Evolutionary conservation across 768 basidiomycete species (phyloP), one percentile per base, ranked within the genome.

Genomic region (Cantharellus anzutake): DNA sequence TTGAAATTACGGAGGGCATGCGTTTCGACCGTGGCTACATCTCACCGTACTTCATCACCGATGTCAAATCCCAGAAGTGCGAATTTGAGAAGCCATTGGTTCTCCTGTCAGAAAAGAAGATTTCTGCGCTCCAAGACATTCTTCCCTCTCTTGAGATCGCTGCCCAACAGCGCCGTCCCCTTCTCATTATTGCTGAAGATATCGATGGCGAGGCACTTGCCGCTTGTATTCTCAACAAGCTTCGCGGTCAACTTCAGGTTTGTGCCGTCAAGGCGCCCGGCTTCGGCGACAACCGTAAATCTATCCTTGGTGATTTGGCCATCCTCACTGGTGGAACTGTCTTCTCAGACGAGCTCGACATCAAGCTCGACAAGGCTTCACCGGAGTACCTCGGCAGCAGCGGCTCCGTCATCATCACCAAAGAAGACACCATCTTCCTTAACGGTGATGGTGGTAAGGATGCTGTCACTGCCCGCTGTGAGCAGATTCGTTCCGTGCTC

Each of bases 1-100:
- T 97, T 69, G 94, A 99, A 71, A 92, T 99, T 67, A 97, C 94
- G 37, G 94, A 99, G 74, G 94, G 94, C 72, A 99, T 99, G 94
- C 83, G 92, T 67, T 97, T 99, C 74, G 94, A 99, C 80, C 86
- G 94, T 59, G 94, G 94, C 29, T 99, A 81, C 79, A 94, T 97
- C 73, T 91, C 88, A 1, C 90, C 93, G 0, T 97, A 97, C 80
- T 96, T 98, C 71, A 82, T 99, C 73, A 98, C 94, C 64, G 91
- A 99, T 74, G 86, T 93, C 76, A 97, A 98, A 80, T 68, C 79
- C 51, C 94, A 97, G 71, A 90, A 86, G 71, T 86, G 85, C 75
- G 93, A 98, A 71, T 86, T 96, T 64, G 94, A 99, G 75, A 98
- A 97, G 74, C 94, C 94, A 14, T 74, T 83, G 67, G 83, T 98